phyloP scores from a whole-genome alignment of 805 yeast species.

The Sugiyamaella chiloensis region DNA sequence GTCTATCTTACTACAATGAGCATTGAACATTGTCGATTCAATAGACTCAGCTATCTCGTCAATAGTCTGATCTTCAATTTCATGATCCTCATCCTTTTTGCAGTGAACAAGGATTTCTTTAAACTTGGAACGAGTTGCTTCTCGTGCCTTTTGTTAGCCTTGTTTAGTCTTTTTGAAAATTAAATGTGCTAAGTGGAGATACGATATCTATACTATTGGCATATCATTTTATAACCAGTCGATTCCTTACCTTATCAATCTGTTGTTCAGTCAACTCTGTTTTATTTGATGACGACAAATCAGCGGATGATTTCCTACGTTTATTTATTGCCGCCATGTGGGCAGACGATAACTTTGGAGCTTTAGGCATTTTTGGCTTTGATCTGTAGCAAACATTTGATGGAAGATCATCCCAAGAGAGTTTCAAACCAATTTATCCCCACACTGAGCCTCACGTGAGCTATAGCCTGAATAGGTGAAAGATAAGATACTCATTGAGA shows the following conservation, averaged over 20 bases:
- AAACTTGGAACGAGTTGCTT: conserved; percentile 14
- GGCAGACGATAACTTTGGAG: conserved; percentile 2
- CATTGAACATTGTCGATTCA: conserved; percentile 26
- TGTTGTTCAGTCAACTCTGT: conserved; percentile 9
- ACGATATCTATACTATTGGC: no score
- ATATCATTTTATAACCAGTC: not conserved
- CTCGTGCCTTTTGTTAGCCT: conserved; percentile 15
- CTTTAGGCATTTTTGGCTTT: not conserved
- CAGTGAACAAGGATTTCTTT: conserved; percentile 9
- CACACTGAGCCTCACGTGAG: no score
- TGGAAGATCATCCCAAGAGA: no score
- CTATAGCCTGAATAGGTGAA: no score
- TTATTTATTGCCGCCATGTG: conserved; percentile 9
- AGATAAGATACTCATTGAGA: no score
- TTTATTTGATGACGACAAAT: conserved; percentile 1
- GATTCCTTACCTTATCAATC: conserved; percentile 17
- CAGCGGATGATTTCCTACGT: conserved; percentile 7
- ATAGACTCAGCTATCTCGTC: conserved; percentile 23
- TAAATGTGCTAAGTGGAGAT: no score
- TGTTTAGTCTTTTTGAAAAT: no score
- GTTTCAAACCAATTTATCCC: no score
- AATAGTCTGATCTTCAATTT: not conserved
- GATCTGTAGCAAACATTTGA: conserved; percentile 1
- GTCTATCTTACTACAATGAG: conserved; percentile 21
- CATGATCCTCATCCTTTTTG: not conserved